Conservation (phyloP, 2,329 filamentous ascomycete genomes). For the Colletotrichum sp. region DNA sequence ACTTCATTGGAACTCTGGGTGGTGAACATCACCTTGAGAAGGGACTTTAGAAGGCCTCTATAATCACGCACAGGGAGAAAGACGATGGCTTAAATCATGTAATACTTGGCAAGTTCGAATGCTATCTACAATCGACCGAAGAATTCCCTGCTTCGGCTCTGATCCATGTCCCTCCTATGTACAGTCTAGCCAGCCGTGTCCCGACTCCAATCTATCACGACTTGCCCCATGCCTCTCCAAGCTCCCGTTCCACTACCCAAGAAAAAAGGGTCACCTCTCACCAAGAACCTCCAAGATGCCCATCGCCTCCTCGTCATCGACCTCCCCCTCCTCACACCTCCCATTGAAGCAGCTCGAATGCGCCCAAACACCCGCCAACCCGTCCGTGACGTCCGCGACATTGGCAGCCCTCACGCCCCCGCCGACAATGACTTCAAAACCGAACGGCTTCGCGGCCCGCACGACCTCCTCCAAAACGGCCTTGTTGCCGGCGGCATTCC, state of each 20-base stretch:
- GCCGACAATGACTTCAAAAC: slow-evolving; percentile 55
- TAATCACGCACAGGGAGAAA: neutral
- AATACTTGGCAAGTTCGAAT: neutral
- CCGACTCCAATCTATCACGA: neutral
- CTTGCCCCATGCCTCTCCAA: neutral
- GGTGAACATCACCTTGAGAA: neutral
- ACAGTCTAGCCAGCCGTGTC: neutral
- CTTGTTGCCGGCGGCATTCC: slow-evolving; percentile 44
- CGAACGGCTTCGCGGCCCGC: neutral
- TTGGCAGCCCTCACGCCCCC: slow-evolving; percentile 55
- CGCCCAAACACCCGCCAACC: slow-evolving; percentile 43
- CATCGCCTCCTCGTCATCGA: slow-evolving; percentile 17
- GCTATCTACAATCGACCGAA: neutral
- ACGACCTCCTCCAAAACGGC: slow-evolving; percentile 41
- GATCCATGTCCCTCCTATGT: neutral
- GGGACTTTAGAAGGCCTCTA: neutral
- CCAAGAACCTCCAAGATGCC: slow-evolving; percentile 10
- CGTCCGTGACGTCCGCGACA: slow-evolving; percentile 30
- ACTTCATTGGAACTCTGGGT: neutral
- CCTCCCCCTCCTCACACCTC: neutral
- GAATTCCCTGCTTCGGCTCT: neutral
- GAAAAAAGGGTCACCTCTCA: neutral
- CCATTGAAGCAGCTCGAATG: slow-evolving; percentile 51
- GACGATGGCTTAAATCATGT: neutral
- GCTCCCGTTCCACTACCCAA: neutral